These are phyloP conservation scores for Eugenia klotzschiana DNA, from an alignment of 441 rosid genomes.

Conservation along the genomic window DNA sequence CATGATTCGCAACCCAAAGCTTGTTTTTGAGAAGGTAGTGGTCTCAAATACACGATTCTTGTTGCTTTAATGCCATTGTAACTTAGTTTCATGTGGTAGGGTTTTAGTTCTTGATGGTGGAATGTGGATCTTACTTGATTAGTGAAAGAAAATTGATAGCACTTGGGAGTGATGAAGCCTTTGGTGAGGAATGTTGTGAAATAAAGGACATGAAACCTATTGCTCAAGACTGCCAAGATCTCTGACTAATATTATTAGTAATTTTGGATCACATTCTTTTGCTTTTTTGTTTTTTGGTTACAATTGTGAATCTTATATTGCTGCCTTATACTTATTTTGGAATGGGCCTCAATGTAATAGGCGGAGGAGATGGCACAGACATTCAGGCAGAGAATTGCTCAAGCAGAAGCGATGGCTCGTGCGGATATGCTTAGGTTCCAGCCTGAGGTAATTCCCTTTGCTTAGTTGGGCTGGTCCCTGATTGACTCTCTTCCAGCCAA, in stretches of 20 bases:
- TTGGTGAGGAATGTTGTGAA: neutral
- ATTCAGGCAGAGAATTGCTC: constrained; percentile 93
- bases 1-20: constrained; percentile 95
- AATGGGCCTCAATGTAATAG: constrained; percentile 17
- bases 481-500: neutral
- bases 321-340: neutral
- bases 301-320: neutral
- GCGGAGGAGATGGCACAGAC: constrained; percentile 99
- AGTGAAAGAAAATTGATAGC: neutral
- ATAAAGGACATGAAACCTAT: neutral
- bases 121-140: neutral
- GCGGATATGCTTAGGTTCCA: constrained; percentile 97
- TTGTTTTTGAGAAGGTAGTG: constrained; percentile 92
- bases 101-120: neutral
- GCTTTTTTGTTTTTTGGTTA: neutral
- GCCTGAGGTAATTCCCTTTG: constrained; percentile 51
- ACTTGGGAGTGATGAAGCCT: neutral
- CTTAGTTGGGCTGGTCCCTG: neutral
- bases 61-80: neutral
- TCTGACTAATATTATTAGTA: neutral
- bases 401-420: constrained; percentile 98
- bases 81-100: neutral
- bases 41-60: neutral
- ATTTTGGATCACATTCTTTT: neutral
- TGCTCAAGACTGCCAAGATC: neutral